Conservation (phyloP, 2,329 filamentous ascomycete species). For the Xylaria sp. region DNA sequence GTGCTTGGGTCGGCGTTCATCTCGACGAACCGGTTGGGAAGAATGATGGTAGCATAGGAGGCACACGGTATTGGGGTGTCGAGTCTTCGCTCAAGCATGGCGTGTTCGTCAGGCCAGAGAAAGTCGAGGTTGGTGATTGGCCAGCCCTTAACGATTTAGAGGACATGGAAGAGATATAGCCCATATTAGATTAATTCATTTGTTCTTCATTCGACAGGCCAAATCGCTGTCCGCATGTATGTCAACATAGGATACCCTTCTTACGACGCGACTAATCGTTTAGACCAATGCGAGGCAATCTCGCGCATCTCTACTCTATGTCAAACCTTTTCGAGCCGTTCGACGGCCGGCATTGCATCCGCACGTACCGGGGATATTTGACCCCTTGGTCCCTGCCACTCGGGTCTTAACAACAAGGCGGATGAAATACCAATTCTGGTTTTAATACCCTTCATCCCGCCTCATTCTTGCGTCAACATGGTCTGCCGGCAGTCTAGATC, state of each 20-base stretch:
- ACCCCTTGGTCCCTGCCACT: background rate
- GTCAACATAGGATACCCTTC: conserved; percentile 5
- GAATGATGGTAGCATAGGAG: conserved; percentile 80
- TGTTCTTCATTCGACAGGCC: conserved; percentile 4
- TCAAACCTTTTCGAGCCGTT: conserved; percentile 10
- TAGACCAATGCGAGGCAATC: background rate
- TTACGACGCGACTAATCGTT: background rate
- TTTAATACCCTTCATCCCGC: background rate
- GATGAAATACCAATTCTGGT: background rate
- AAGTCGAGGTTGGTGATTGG: conserved; percentile 81
- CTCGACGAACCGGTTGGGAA: conserved; percentile 85
- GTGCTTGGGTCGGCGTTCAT: conserved; percentile 78
- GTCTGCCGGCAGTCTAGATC: background rate
- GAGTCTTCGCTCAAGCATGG: conserved; percentile 75
- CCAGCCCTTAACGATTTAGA: conserved; percentile 78
- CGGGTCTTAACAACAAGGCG: background rate
- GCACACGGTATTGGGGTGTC: conserved; percentile 76
- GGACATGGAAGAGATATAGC: conserved; percentile 79
- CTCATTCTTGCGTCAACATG: background rate
- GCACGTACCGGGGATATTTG: background rate
- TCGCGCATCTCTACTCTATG: conserved; percentile 18
- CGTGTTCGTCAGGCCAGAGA: conserved; percentile 81
- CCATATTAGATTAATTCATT: conserved; percentile 29
- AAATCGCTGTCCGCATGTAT: conserved; percentile 21
- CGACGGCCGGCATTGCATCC: background rate